Base-by-base conservation (phyloP, 164 flowering plant genomes). In the Piper betle region DNA sequence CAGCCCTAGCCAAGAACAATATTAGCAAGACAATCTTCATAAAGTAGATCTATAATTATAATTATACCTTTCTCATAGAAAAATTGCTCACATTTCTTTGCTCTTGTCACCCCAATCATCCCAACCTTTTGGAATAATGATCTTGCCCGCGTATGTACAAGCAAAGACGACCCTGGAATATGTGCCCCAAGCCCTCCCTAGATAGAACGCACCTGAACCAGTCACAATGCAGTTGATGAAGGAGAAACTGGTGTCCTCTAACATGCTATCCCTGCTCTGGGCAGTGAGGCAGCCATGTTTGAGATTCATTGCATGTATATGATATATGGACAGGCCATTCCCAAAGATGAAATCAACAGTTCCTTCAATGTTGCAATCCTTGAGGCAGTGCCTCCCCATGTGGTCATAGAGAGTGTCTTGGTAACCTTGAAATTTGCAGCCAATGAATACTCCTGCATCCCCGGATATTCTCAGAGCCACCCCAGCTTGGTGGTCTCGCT, bases 391-490 rank as follows among this genome's bases (percentile, higher is more conserved):
- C 64, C 88, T 76, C 1, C 88, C 88, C 13, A 39, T 57, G 66
- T 83, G 81, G 61, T 83, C 88, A 57, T 79, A 83, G 1, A 85
- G 80, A 0, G 88, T 83, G 72, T 85, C 84, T 55, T 83, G 91
- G 12, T 81, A 73, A 12, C 87, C 84, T 3, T 77, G 46, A 40
- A 85, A 79, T 25, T 68, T 80, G 77, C 86, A 83, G 10, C 75
- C 68, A 10, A 73, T 60, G 61, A 85, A 83, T 0, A 76, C 79
- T 12, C 84, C 87, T 1, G 46, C 73, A 63, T 83, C 84, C 0
- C 71, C 86, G 11, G 86, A 80, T 7, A 85, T 75, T 55, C 87
- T 53, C 3, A 83, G 57, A 9, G 86, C 91, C 69, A 80, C 86
- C 6, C 84, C 87, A n/a, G n/a, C n/a, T n/a, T n/a, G n/a, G n/a